Percentiles rank a stretch among this genome's conserved stretches.
These are phyloP conservation scores for Boletus reticuloceps DNA, from an alignment of 768 basidiomycete genomes.

Conservation along the genomic window DNA sequence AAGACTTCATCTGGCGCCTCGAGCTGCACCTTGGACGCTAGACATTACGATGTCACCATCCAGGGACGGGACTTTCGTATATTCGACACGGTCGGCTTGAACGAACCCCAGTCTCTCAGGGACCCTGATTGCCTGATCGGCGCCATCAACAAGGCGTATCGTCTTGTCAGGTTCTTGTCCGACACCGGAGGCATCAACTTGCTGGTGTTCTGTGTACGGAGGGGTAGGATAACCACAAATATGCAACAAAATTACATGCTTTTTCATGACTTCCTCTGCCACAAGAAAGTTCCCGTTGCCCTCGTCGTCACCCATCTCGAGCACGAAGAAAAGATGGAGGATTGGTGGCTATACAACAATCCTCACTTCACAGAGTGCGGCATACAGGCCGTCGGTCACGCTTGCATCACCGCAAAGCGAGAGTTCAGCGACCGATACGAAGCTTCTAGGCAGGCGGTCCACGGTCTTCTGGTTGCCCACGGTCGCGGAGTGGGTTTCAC, in stretches of 20 bases:
- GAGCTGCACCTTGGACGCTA: constrained; percentile 34
- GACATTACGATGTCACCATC: constrained; percentile 23
- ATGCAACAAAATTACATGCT: constrained; percentile 30
- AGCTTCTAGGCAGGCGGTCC: constrained; percentile 21
- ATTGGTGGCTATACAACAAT: constrained; percentile 34
- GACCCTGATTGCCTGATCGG: constrained; percentile 25
- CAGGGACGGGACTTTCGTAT: constrained; percentile 23
- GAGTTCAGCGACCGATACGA: constrained; percentile 26
- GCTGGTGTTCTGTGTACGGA: constrained; percentile 39
- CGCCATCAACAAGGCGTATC: constrained; percentile 32
- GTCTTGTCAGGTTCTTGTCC: constrained; percentile 32
- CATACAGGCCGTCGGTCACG: constrained; percentile 28
- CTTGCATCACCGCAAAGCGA: constrained; percentile 34
- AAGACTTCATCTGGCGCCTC: constrained; percentile 27
- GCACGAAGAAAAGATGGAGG: constrained; percentile 34
- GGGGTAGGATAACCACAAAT: constrained; percentile 28
- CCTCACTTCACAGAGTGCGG: constrained; percentile 16
- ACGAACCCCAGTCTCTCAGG: constrained; percentile 25
- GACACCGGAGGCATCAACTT: constrained; percentile 37
- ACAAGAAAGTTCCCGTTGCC: constrained; percentile 31
- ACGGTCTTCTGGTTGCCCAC: constrained; percentile 20
- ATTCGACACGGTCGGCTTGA: constrained; percentile 35
- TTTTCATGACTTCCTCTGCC: constrained; percentile 34
- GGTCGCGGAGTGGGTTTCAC: constrained; percentile 17
- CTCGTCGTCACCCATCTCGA: constrained; percentile 36